Conservation (phyloP, 352 stramenopile species). For the Globisporangium nunn region DNA sequence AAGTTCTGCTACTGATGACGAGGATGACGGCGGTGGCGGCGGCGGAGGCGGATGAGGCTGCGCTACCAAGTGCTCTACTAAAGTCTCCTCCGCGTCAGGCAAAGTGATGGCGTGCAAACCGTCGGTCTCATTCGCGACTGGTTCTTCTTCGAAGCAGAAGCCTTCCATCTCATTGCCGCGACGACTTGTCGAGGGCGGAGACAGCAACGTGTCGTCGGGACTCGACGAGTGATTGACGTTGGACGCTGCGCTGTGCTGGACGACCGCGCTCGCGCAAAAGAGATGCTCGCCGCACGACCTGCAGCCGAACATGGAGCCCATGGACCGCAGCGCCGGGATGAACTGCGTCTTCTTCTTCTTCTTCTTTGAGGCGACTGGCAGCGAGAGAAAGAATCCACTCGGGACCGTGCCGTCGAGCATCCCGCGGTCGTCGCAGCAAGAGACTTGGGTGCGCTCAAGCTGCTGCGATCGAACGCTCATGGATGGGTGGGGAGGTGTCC, state of each 20-base stretch:
- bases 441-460: conserved; percentile 1
- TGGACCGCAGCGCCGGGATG: conserved; percentile 62
- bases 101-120: neutral
- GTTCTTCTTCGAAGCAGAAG: conserved; percentile 2
- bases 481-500: conserved; percentile 14
- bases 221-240: neutral
- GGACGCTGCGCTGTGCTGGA: conserved; percentile 19
- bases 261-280: conserved; percentile 57
- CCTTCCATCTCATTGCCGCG: neutral
- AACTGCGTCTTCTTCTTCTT: conserved; percentile 24
- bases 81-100: neutral
- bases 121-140: neutral
- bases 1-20: neutral
- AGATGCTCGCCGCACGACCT: conserved; percentile 43
- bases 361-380: conserved; percentile 11
- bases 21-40: neutral
- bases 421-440: conserved; percentile 39
- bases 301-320: conserved; percentile 68
- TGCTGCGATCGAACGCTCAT: conserved; percentile 14
- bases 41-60: neutral
- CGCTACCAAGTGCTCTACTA: neutral
- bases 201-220: neutral
- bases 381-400: conserved; percentile 47
- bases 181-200: neutral
- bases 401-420: conserved; percentile 54